phyloP scores from a whole-genome alignment of 2,329 filamentous ascomycete species.

The Ascocoryne sarcoides region DNA sequence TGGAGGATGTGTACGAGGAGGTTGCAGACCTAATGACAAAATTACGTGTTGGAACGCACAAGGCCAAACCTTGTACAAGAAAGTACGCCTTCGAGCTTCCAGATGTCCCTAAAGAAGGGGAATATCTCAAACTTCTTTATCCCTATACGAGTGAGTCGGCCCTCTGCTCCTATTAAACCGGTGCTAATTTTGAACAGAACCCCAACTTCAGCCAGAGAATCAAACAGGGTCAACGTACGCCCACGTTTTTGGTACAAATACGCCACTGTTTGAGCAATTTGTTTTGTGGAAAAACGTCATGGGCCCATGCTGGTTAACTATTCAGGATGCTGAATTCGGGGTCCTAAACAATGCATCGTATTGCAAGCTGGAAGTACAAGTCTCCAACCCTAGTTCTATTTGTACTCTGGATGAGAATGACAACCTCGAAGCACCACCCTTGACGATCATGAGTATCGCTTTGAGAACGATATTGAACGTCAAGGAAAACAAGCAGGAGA shows the following conservation, averaged over 20 bases:
- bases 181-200: conserved; percentile 37
- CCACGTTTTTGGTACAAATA: conserved; percentile 88
- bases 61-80: conserved; percentile 80
- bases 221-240: conserved; percentile 82
- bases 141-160: conserved; percentile 69
- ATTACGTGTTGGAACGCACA: conserved; percentile 79
- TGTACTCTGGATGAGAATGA: conserved; percentile 67
- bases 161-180: no score
- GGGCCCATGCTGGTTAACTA: conserved; percentile 95
- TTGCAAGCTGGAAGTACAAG: conserved; percentile 88
- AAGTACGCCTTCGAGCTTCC: conserved; percentile 95
- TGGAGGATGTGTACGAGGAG: conserved; percentile 85
- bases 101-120: conserved; percentile 75
- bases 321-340: conserved; percentile 75
- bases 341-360: conserved; percentile 87
- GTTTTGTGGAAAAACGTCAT: conserved; percentile 98
- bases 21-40: conserved; percentile 82
- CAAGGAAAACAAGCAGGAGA: conserved; percentile 93
- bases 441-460: conserved; percentile 93
- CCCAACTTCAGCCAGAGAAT: conserved; percentile 56
- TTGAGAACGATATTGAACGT: conserved; percentile 82
- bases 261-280: conserved; percentile 92
- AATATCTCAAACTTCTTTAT: conserved; percentile 94
- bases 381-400: conserved; percentile 69
- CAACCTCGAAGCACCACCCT: conserved; percentile 70